Percentiles rank a stretch among this genome's conserved stretches.
phyloP scores from a whole-genome alignment of 371 early-diverging fungal species.

The Chytridium lagenaria region DNA sequence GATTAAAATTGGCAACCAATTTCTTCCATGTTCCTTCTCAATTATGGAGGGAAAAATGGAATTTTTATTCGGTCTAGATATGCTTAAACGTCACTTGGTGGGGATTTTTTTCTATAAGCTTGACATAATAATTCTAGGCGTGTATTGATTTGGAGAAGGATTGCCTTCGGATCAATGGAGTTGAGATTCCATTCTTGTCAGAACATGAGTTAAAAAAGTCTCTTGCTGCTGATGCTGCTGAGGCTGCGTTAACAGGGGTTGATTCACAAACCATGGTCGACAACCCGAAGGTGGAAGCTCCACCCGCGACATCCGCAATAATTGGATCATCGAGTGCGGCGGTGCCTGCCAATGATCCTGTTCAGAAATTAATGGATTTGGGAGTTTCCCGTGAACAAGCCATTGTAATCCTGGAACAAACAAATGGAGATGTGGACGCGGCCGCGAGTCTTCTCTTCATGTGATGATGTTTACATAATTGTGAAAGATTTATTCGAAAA shows the following conservation, averaged over 20 bases:
- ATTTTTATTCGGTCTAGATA: conserved; percentile 93
- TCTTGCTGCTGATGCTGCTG: conserved; percentile 7
- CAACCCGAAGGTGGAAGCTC: conserved; percentile 4
- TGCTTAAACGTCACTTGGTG: conserved; percentile 80
- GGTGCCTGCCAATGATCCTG: no score
- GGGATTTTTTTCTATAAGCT: neutral
- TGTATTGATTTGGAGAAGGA: conserved; percentile 88
- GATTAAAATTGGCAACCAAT: conserved; percentile 76
- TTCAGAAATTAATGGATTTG: conserved; percentile 65
- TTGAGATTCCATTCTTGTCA: conserved; percentile 83
- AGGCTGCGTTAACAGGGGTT: conserved; percentile 13
- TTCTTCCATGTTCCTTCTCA: conserved; percentile 86
- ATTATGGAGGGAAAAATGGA: conserved; percentile 94
- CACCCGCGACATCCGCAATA: conserved; percentile 40
- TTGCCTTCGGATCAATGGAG: conserved; percentile 78
- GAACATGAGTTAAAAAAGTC: conserved; percentile 77
- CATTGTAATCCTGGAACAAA: conserved; percentile 77
- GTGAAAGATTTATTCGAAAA: no score
- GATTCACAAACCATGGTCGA: neutral
- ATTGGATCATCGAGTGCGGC: no score
- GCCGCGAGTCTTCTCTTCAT: conserved; percentile 69
- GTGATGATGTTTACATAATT: no score
- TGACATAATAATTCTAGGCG: conserved; percentile 56
- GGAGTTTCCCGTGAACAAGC: conserved; percentile 76
- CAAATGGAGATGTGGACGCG: conserved; percentile 83